Conservation (phyloP, 1,284 basidiomycete genomes). For the Ceratobasidium sp. region DNA sequence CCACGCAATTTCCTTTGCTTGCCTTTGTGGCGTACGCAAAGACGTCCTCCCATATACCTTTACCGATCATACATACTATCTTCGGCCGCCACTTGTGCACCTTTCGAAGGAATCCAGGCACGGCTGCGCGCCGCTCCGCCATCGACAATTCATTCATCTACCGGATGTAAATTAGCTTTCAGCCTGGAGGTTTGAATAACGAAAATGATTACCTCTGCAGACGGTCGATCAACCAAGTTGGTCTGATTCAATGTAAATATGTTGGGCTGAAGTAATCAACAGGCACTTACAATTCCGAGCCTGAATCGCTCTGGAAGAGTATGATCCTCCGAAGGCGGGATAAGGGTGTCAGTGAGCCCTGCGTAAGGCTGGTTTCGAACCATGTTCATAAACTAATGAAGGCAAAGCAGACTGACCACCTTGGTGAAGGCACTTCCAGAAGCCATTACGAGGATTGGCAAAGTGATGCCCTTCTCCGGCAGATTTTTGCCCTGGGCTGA, state of each 20-base stretch:
- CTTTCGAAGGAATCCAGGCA: conserved; percentile 62
- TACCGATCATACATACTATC: conserved; percentile 74
- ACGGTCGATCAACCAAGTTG: conserved; percentile 65
- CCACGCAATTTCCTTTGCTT: conserved; percentile 37
- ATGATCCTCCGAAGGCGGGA: conserved; percentile 57
- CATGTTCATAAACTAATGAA: not conserved
- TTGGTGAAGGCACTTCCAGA: conserved; percentile 64
- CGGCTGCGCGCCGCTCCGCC: conserved; percentile 59
- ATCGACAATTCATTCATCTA: conserved; percentile 66
- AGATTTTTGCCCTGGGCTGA: conserved; percentile 64
- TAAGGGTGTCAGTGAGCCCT: conserved; percentile 60
- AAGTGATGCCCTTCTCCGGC: conserved; percentile 73
- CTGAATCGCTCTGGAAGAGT: conserved; percentile 56
- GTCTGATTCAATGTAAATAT: conserved; percentile 53
- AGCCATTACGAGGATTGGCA: conserved; percentile 72
- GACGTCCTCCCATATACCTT: conserved; percentile 65
- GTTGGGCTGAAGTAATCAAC: not conserved
- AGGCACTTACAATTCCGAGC: conserved; percentile 58
- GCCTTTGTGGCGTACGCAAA: conserved; percentile 53
- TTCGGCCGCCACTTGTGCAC: conserved; percentile 60
- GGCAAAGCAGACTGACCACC: conserved; percentile 52
- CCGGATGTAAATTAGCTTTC: not conserved
- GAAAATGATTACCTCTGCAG: conserved; percentile 54
- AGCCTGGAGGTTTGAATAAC: conserved; percentile 32
- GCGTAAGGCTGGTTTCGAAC: not conserved